Percentiles rank a stretch among this genome's conserved stretches.
These are phyloP conservation scores for Tetrahymena borealis DNA, from an alignment of 73 alveolate genomes.

Conservation along the genomic window DNA sequence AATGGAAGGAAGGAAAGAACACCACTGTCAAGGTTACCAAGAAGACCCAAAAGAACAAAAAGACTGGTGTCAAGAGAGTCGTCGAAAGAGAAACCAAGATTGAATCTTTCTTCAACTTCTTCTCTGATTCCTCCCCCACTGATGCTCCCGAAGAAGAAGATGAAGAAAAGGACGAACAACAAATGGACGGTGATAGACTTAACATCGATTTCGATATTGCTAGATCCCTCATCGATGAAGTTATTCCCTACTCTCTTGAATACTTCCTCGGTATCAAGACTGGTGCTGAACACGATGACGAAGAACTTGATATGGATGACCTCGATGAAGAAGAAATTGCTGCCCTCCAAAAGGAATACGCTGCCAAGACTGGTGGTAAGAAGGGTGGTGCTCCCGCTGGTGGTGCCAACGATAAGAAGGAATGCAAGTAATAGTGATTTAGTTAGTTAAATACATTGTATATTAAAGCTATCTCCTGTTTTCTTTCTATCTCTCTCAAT, in stretches of 20 bases:
- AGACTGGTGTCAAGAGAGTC: constrained; percentile 68
- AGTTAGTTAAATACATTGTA: not conserved
- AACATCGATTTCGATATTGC: constrained; percentile 88
- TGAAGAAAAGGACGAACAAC: constrained; percentile 70
- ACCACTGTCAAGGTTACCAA: constrained; percentile 81
- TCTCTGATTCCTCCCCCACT: constrained; percentile 71
- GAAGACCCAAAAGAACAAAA: constrained; percentile 90
- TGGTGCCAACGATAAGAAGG: constrained; percentile 20
- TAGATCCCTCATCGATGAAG: constrained; percentile 76
- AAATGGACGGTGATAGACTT: constrained; percentile 22
- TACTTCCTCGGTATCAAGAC: constrained; percentile 77
- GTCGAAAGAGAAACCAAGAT: constrained; percentile 63
- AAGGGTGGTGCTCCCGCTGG: constrained; percentile 9
- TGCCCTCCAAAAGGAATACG: constrained; percentile 6
- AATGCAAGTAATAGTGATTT: constrained; percentile 45
- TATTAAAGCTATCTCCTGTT: not conserved
- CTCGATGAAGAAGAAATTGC: constrained; percentile 47
- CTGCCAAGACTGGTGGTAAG: constrained; percentile 25
- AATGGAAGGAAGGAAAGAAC: constrained; percentile 91
- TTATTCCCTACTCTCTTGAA: constrained; percentile 91
- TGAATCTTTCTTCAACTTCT: constrained; percentile 84
- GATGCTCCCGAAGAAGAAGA: constrained; percentile 78
- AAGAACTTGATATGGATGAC: constrained; percentile 56
- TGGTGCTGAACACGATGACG: constrained; percentile 61
- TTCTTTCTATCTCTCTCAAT: not conserved